Evolutionary conservation across 192 early-diverging fungal genomes (phyloP), one percentile per base, ranked within the genome.

Genomic region (Backusella australiensis): DNA sequence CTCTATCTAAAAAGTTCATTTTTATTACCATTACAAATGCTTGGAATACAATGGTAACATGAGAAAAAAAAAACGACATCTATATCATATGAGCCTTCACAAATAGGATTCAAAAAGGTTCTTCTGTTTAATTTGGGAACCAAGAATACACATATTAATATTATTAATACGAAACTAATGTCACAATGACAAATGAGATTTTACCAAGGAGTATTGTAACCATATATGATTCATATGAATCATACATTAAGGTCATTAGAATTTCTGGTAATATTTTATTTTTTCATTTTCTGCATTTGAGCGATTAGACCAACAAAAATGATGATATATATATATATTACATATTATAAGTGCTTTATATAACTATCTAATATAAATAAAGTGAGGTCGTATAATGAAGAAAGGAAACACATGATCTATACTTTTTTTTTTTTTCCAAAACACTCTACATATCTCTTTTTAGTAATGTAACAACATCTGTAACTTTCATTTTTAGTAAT

Each of bases 291-390:
- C 15, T 44, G 12, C 0, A 44, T 44, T 44, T 44, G 42, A 17
- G 14, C 38, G 7, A 39, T 39, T 39, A 39, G 15, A 44, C 11
- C 4, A 44, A 44, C 42, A 17, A 14, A 1, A 3, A 44, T 19
- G 4, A 44, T 39, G 38, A 39, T 39, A 39, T 39, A 39, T 44
- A 44, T 17, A 17, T 44, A 44, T 44, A 44, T 44, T 12, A 44
- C 42, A 44, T 44, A 44, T 44, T 44, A 17, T 2, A 19, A n/a
- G 71, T 56, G 32, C 65, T 52, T 39, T 39, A 39, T 11, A 39
- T 39, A 39, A 2, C 71, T 21, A 34, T 67, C 72, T 26, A 72
- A 65, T 9, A 71, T 72, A 29, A 77, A 77, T 70, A 69, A 77
- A n/a, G 15, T 73, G 52, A 52, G 3, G 49, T 34, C 21, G 53